Base-by-base conservation (phyloP, 306 rosid genomes). In the Vigna trinervia region DNA sequence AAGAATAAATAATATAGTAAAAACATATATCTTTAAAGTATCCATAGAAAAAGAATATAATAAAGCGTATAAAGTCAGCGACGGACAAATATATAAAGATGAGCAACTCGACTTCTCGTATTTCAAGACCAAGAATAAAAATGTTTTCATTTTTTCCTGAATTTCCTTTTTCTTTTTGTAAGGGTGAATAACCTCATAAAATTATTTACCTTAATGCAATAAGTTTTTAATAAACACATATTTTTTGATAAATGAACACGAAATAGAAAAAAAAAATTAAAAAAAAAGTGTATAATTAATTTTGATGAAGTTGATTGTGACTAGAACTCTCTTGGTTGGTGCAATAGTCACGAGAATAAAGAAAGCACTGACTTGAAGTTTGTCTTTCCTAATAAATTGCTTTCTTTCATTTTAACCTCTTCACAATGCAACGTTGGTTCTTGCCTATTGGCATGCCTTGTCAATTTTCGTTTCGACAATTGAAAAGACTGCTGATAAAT, bases 21-120 rank as follows among this genome's bases (percentile, higher is more conserved):
- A 82, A 61, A 1, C 10, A 41, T 0, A 41, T 7, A 39, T 23
- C 41, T 76, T 68, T 73, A 22, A 71, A 52, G 77, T 51, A 72
- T 73, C 68, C 45, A 46, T 56, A 72, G 46, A 83, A 75, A 59
- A 74, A 83, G 76, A 73, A 81, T 80, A 70, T 41, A 60, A 59
- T 77, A 77, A 78, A 79, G 85, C 15, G 5, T 56, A 28, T 38
- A 71, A 62, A 73, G 76, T 5, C 30, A 70, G 47, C 64, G 73
- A 70, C 17, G 26, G 34, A 26, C 74, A 47, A 64, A 46, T 36
- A 74, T 28, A 22, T 5, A 74, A 12, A 14, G 46, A 30, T 10
- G 14, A 36, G 50, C 45, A 20, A 34, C 62, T 22, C 75, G 48
- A 39, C 53, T 38, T 54, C 71, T 6, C 66, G 32, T 19, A 14